Evolutionary conservation across 352 stramenopile genomes (phyloP).

Genomic region (Globisporangium alternatum): DNA sequence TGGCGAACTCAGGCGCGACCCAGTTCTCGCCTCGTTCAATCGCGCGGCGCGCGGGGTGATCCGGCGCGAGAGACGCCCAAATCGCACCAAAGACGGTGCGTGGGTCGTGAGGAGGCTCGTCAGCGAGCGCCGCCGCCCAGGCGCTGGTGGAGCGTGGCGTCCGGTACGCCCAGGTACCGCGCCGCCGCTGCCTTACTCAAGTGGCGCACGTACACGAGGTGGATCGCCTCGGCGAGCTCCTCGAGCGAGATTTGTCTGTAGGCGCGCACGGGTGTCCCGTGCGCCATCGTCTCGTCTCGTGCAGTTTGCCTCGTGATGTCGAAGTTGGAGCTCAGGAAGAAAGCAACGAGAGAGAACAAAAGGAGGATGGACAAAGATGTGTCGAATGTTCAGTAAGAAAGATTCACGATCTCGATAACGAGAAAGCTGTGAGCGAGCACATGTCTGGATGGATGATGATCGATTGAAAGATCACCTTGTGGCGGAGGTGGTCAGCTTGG

Average conservation of each 20-base stretch:
- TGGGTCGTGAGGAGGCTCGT: not conserved
- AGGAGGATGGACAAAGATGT: not conserved
- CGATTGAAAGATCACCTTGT: too few relatives aligned
- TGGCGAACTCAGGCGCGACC: not conserved
- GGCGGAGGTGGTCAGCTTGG: too few relatives aligned
- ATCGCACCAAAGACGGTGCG: not conserved
- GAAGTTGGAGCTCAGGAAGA: not conserved
- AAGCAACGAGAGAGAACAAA: not conserved
- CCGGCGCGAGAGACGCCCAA: not conserved
- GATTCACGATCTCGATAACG: too few relatives aligned
- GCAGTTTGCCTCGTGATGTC: too few relatives aligned
- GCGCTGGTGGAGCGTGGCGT: not conserved
- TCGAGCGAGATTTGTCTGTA: not conserved
- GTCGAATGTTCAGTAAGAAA: not conserved
- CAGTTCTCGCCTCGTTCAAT: not conserved
- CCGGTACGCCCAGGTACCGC: not conserved
- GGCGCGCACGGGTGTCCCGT: too few relatives aligned
- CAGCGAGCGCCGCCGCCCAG: not conserved
- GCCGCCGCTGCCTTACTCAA: not conserved
- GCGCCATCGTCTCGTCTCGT: not conserved
- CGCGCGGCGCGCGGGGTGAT: not conserved
- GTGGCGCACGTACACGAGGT: not conserved
- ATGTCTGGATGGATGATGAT: too few relatives aligned
- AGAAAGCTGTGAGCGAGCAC: too few relatives aligned
- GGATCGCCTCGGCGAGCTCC: not conserved